These are phyloP conservation scores for Beauveria bassiana DNA, from an alignment of 2,329 filamentous ascomycete species.

Conservation along the genomic window DNA sequence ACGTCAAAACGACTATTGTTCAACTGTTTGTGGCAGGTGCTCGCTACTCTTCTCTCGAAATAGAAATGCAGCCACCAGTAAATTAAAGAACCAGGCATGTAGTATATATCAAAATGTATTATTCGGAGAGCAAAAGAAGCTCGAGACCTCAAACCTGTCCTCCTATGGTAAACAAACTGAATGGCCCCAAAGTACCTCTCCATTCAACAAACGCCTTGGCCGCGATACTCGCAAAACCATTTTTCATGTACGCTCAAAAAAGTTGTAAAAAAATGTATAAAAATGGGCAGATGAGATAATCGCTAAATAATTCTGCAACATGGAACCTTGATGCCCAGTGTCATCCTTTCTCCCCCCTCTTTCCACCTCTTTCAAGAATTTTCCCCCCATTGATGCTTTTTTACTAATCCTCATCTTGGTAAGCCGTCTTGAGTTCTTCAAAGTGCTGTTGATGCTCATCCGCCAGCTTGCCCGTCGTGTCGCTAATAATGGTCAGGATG, in stretches of 20 bases:
- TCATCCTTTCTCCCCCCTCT: neutral
- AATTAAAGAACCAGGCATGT: neutral
- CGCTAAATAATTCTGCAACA: neutral
- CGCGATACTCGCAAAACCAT: neutral
- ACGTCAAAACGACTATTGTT: neutral
- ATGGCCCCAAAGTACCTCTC: neutral
- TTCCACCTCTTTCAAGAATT: neutral
- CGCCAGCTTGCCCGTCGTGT: conserved; percentile 64
- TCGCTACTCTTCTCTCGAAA: no score
- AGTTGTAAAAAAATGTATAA: neutral
- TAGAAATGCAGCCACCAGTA: neutral
- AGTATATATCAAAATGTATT: neutral
- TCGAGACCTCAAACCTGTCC: neutral
- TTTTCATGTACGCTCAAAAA: neutral
- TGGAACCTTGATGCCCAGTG: neutral
- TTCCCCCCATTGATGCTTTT: neutral
- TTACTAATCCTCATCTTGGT: conserved; percentile 36
- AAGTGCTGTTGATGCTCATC: conserved; percentile 70
- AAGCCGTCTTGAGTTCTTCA: conserved; percentile 53
- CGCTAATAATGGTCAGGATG: conserved; percentile 84
- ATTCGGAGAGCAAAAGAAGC: neutral
- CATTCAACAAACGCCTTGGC: neutral
- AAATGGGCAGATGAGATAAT: neutral
- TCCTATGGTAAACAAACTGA: neutral
- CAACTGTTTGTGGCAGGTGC: neutral